These are phyloP conservation scores for Ajuga reptans DNA, from an alignment of 305 asterid species.

Conservation along the genomic window DNA sequence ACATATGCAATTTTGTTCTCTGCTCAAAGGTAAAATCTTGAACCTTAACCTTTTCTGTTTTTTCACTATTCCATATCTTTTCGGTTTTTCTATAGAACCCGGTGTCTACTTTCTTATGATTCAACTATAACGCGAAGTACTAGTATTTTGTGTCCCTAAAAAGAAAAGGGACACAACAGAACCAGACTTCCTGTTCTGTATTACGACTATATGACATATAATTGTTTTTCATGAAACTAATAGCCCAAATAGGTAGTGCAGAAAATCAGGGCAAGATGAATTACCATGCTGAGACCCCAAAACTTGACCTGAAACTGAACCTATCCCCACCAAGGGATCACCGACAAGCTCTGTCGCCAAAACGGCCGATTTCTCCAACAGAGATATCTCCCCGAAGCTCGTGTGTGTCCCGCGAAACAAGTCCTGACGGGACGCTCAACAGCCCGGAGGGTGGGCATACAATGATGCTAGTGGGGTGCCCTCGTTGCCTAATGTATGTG, in stretches of 20 bases:
- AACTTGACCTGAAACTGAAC: slow-evolving; percentile 40
- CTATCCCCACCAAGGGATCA: slow-evolving; percentile 37
- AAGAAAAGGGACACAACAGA: no score
- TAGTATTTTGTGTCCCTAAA: no score
- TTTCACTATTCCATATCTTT: background rate
- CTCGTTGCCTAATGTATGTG: slow-evolving; percentile 61
- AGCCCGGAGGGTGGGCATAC: slow-evolving; percentile 35
- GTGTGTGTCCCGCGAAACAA: slow-evolving; percentile 47
- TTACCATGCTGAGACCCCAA: slow-evolving; percentile 29
- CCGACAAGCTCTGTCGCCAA: slow-evolving; percentile 19
- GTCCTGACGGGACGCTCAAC: slow-evolving; percentile 28
- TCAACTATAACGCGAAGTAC: no score
- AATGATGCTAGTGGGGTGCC: slow-evolving; percentile 64
- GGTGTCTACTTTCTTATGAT: no score
- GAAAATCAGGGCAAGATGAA: slow-evolving; percentile 21
- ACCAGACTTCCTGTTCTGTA: no score
- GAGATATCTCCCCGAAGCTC: slow-evolving; percentile 45
- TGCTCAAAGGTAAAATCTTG: slow-evolving; percentile 20
- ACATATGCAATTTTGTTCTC: slow-evolving; percentile 16
- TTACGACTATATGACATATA: background rate
- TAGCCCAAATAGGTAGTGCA: background rate
- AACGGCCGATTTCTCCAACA: slow-evolving; percentile 24
- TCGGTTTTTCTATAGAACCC: no score
- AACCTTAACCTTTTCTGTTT: background rate
- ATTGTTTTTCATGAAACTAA: background rate